Evolutionary conservation across 2,329 filamentous ascomycete species (phyloP), one percentile per base, ranked within the genome.

Genomic region (Aspergillus pseudotamarii): DNA sequence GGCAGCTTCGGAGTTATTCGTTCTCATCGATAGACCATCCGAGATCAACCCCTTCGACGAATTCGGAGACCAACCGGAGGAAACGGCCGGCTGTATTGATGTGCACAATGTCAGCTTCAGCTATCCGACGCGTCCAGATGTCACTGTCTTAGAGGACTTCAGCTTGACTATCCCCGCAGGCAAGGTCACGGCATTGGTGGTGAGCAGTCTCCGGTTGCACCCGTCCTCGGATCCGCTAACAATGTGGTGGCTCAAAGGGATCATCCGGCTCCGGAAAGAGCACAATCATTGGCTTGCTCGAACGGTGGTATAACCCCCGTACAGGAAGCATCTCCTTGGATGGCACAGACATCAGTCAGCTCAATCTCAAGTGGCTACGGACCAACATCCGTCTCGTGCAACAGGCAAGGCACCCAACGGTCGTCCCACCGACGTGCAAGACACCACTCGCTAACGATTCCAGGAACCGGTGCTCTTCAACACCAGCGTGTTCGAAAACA

Each of bases 401-500:
- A 58, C 67, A 97, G 57, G 57, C 9, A 28, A 28, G 28, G 3
- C 3, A 41, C 34, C 41, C 8, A 16, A 4, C 10, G 38, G 8
- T 10, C 30, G 30, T 19, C 11, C 19, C 10, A 9, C 4, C 12
- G 21, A 10, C 21, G 5, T 6, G 6, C 5, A 16, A 57, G 30
- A 30, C n/a, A 26, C 6, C 14, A 10, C 41, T 58, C 5, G 30
- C 30, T 51, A 16, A 34, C 10, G 16, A 12, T 14, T 3, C 32
- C n/a, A 58, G 74, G 93, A 97, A 72, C 92, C 93, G 1, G 89
- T 91, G 0, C 83, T 97, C 0, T 96, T 97, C 74, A 88, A 88
- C 58, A 92, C 89, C 0, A 92, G 91, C 0, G 94, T 97, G 68
- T 92, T 85, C 72, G 86, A 91, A 51, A 96, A 96, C 76, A 95